Base-by-base conservation (phyloP, 371 early-diverging fungal species). In the Mucor saturninus region DNA sequence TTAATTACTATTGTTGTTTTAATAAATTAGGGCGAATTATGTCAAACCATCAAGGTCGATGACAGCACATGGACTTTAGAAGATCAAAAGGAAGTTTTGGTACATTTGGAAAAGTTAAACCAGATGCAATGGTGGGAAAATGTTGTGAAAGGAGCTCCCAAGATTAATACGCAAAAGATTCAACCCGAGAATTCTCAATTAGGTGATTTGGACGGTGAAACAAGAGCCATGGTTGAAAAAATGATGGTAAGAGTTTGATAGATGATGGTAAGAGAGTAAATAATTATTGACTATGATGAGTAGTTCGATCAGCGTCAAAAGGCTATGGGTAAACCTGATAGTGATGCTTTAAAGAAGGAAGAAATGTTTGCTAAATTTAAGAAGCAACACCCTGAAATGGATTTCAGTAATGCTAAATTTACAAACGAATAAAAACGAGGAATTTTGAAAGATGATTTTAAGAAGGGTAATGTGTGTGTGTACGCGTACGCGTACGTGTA, bases 251-350 rank as follows among this genome's bases (percentile, higher is more conserved):
- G 56, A 2, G 26, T 4, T 21, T 6, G n/a, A 46, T 46, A 49
- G 4, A 21, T 5, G n/a, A n/a, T n/a, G n/a, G n/a, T n/a, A 28
- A 26, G 5, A 5, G 21, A 2, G 26, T 39, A 26, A 8, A 15
- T 29, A 46, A 21, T 21, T 5, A 21, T 5, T 6, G 4, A 46
- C 26, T 15, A 7, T 46, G n/a, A 46, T 30, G 29, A 4, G n/a
- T 65, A 92, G 96, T 96, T 90, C 82, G 97, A 97, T 68, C 95
- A 97, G 67, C 83, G 90, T 40, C 95, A 95, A 78, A 94, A 95
- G 75, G 80, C 84, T 8, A 86, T 90, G 80, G 92, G 91, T 5
- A 71, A 84, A 57, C 95, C 95, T 4, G 82, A 91, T 30, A 92
- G 92, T 69, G 97, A 97, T 50, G 90, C 93, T 28, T 59, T 86